Conservation (phyloP, 139 green algal species). For the Chlorella sp. region DNA sequence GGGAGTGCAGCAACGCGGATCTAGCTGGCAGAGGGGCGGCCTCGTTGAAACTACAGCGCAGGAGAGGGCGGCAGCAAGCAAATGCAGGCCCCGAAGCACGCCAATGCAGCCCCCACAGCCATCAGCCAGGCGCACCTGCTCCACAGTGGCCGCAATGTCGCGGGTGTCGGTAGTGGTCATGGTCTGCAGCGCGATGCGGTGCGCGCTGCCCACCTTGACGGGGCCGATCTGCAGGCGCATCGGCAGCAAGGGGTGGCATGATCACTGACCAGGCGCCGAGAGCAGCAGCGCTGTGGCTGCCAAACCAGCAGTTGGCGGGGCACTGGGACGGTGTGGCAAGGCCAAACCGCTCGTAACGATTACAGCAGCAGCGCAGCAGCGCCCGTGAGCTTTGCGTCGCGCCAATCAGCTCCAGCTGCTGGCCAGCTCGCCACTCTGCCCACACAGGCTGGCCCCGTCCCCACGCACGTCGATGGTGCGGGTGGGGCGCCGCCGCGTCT, state of each 20-base stretch:
- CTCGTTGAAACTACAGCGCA: no score
- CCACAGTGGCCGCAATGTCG: conserved; percentile 92
- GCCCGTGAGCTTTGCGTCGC: no score
- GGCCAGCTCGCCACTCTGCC: not conserved
- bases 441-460: not conserved
- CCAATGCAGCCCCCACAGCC: not conserved
- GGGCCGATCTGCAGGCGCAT: conserved; percentile 85
- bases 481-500: conserved; percentile 85
- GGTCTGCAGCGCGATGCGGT: conserved; percentile 95
- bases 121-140: conserved; percentile 70
- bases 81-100: not conserved
- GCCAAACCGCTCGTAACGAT: no score
- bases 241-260: no score
- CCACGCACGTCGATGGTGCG: conserved; percentile 80
- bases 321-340: no score
- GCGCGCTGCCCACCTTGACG: conserved; percentile 92
- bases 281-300: no score
- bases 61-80: no score
- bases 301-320: no score
- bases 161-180: conserved; percentile 99
- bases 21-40: no score
- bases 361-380: no score
- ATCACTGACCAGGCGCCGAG: not conserved
- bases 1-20: no score
- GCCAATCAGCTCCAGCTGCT: not conserved